phyloP scores from a whole-genome alignment of 805 yeast species.

The Trichomonascus vanleenenianus region DNA sequence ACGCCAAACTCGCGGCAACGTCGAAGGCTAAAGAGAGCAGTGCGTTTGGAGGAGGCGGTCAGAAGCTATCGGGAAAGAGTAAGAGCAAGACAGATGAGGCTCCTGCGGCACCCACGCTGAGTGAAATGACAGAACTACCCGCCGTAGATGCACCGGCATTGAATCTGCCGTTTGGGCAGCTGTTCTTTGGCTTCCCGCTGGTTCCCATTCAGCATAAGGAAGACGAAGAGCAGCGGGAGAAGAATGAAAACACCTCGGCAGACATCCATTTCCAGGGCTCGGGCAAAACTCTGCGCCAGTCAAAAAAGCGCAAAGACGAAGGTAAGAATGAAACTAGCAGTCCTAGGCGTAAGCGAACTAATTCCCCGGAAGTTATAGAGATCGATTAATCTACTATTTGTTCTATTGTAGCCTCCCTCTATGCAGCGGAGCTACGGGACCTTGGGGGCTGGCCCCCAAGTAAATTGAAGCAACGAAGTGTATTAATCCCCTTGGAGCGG shows the following conservation, averaged over 20 bases:
- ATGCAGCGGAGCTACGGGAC: too few relatives aligned
- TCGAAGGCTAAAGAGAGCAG: constrained; percentile 21
- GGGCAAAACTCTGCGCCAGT: constrained; percentile 70
- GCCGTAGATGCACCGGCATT: constrained; percentile 57
- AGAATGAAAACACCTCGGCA: constrained; percentile 22
- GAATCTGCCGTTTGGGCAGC: constrained; percentile 70
- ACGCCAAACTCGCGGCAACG: constrained; percentile 47
- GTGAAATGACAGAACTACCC: constrained; percentile 11
- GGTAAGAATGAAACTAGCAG: constrained; percentile 18
- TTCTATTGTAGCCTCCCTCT: too few relatives aligned
- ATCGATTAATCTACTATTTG: constrained; percentile 43
- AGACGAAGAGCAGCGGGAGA: constrained; percentile 31
- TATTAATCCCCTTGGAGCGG: too few relatives aligned
- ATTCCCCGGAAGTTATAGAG: constrained; percentile 66
- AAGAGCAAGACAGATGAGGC: background rate
- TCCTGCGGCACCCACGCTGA: constrained; percentile 2
- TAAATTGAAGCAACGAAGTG: too few relatives aligned
- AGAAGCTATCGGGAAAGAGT: constrained; percentile 50
- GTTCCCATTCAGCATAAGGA: constrained; percentile 35
- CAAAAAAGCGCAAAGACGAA: constrained; percentile 60
- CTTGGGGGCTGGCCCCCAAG: too few relatives aligned
- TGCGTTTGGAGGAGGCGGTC: constrained; percentile 54
- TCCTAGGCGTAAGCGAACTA: constrained; percentile 38
- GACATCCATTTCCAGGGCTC: constrained; percentile 44
- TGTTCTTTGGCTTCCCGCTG: constrained; percentile 90